phyloP scores from a whole-genome alignment of 192 early-diverging fungal genomes.

The Oehlia diaphana region DNA sequence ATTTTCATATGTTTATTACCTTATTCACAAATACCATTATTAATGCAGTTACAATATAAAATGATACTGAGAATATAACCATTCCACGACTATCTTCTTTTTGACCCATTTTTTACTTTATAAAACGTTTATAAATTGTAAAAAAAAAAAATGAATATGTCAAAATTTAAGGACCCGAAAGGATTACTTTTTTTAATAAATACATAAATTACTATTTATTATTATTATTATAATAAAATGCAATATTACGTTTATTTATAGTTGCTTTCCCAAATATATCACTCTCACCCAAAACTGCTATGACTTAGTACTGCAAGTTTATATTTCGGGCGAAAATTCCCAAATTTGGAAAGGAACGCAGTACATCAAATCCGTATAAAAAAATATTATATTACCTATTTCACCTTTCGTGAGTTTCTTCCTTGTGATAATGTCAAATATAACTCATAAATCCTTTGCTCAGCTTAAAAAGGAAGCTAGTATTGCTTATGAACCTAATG shows the following conservation, averaged over 20 bases:
- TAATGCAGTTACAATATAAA: conserved; percentile 46
- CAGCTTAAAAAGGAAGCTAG: neutral
- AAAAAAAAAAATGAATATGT: neutral
- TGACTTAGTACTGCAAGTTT: too few species aligned
- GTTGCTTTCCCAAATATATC: too few species aligned
- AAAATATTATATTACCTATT: neutral
- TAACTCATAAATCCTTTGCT: neutral
- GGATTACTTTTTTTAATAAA: too few species aligned
- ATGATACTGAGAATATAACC: conserved; percentile 37
- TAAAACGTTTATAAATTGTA: neutral
- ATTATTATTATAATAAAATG: too few species aligned
- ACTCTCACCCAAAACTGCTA: too few species aligned
- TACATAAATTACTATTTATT: too few species aligned
- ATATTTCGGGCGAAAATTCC: too few species aligned
- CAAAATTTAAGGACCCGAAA: too few species aligned
- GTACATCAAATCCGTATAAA: too few species aligned
- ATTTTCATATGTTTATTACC: conserved; percentile 23
- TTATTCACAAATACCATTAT: conserved; percentile 49
- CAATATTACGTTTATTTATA: too few species aligned
- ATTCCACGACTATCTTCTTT: conserved; percentile 21
- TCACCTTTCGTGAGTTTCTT: neutral
- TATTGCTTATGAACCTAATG: neutral
- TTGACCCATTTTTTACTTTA: neutral
- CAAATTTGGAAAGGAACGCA: too few species aligned
- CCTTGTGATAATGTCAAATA: neutral